These are phyloP conservation scores for Jamesozyma rosinii DNA, from an alignment of 805 yeast genomes.

Conservation along the genomic window DNA sequence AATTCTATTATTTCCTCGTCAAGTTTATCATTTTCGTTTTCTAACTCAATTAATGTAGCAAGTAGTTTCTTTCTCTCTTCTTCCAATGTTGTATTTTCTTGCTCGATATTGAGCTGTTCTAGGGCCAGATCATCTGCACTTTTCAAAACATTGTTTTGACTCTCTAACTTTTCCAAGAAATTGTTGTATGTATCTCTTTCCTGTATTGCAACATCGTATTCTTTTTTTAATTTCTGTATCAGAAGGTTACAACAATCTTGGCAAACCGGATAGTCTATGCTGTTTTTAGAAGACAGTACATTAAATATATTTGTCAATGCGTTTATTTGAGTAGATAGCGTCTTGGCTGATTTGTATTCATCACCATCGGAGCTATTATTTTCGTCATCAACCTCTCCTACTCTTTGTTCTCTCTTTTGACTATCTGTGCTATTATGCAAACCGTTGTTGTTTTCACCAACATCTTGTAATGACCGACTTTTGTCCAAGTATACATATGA, in stretches of 20 bases:
- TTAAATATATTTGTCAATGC: conserved; percentile 60
- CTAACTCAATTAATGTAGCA: conserved; percentile 2
- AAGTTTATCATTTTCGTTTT: conserved; percentile 31
- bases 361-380: conserved; percentile 16
- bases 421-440: neutral
- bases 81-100: conserved; percentile 31
- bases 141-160: conserved; percentile 28
- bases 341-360: conserved; percentile 14
- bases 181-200: conserved; percentile 73
- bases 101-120: conserved; percentile 3
- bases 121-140: no score
- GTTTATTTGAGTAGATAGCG: conserved; percentile 42
- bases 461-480: conserved; percentile 6
- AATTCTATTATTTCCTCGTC: conserved; percentile 39
- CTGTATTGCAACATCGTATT: conserved; percentile 60
- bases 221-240: conserved; percentile 52
- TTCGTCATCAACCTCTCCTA: conserved; percentile 12
- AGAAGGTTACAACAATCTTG: conserved; percentile 69
- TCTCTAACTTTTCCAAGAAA: conserved; percentile 61
- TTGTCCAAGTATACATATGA: conserved; percentile 23
- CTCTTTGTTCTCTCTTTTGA: neutral
- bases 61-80: conserved; percentile 16
- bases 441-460: conserved; percentile 10
- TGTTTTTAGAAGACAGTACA: conserved; percentile 59
- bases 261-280: conserved; percentile 81